Conservation (phyloP, 2,329 filamentous ascomycete genomes). For the Colletotrichum musae region DNA sequence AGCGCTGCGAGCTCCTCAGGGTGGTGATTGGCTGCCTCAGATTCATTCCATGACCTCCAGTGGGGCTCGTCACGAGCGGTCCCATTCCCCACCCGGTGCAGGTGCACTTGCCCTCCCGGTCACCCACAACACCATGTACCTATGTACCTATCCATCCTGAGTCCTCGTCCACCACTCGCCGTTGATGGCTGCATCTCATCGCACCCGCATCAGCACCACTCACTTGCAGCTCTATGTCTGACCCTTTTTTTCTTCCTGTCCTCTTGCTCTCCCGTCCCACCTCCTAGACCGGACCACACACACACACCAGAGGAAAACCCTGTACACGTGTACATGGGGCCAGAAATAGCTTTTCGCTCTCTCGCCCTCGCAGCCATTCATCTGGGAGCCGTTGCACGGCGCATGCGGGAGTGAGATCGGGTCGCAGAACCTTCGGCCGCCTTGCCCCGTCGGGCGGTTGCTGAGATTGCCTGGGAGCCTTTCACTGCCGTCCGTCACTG, state of each 20-base stretch:
- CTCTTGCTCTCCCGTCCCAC: constrained; percentile 28
- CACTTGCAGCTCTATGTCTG: constrained; percentile 18
- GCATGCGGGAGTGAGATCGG: constrained; percentile 41
- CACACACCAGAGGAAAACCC: background rate
- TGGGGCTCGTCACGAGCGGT: constrained; percentile 24
- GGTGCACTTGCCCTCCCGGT: background rate
- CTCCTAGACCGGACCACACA: constrained; percentile 22
- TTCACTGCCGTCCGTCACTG: constrained; percentile 11
- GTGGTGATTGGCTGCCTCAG: constrained; percentile 47
- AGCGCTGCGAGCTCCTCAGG: constrained; percentile 45
- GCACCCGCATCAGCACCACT: background rate
- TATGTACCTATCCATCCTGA: background rate
- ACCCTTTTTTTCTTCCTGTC: constrained; percentile 15
- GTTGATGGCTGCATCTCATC: constrained; percentile 6
- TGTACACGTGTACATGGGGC: constrained; percentile 2
- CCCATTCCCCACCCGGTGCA: constrained; percentile 5
- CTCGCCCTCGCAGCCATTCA: constrained; percentile 29
- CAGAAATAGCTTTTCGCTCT: constrained; percentile 38
- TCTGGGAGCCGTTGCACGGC: constrained; percentile 34
- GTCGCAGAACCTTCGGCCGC: constrained; percentile 39
- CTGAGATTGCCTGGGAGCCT: constrained; percentile 38
- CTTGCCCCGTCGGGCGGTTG: constrained; percentile 37
- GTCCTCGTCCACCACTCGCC: background rate
- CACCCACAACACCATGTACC: background rate
- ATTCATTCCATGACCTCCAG: constrained; percentile 27